phyloP scores from a whole-genome alignment of 2,329 filamentous ascomycete genomes.

The Keithomyces neogunnii region DNA sequence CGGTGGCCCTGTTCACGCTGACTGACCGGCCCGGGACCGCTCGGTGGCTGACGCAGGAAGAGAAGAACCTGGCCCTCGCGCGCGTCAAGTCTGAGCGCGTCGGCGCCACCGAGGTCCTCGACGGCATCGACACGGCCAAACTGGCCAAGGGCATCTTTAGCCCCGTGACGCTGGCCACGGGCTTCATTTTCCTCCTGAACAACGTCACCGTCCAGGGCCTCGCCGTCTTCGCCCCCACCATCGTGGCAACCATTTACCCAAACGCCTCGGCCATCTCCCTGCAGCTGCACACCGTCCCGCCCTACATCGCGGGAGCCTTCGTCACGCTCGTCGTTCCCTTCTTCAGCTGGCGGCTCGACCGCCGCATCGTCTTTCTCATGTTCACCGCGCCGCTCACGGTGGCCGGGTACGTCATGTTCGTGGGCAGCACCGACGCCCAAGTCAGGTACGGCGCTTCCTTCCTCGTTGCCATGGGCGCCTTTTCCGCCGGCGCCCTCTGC shows the following conservation, averaged over 20 bases:
- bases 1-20: constrained; percentile 55
- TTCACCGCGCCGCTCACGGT: constrained; percentile 54
- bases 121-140: constrained; percentile 52
- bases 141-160: constrained; percentile 52
- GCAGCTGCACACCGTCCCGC: constrained; percentile 63
- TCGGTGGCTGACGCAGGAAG: constrained; percentile 54
- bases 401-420: constrained; percentile 62
- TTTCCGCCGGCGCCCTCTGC: constrained; percentile 53
- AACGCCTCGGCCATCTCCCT: constrained; percentile 45
- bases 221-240: constrained; percentile 62
- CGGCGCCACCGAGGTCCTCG: constrained; percentile 52
- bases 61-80: constrained; percentile 58
- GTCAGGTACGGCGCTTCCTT: constrained; percentile 65
- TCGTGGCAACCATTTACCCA: constrained; percentile 60
- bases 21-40: constrained; percentile 63
- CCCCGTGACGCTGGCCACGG: constrained; percentile 48
- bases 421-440: constrained; percentile 39
- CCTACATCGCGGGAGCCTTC: constrained; percentile 60
- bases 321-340: constrained; percentile 56
- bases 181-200: constrained; percentile 54
- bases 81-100: constrained; percentile 62
- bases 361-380: constrained; percentile 53
- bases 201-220: constrained; percentile 66
- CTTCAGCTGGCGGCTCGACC: constrained; percentile 52
- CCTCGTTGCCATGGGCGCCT: constrained; percentile 56